These are phyloP conservation scores for Chrysanthemum lavandulifolium DNA, from an alignment of 129 eudicot genomes.

Conservation along the genomic window DNA sequence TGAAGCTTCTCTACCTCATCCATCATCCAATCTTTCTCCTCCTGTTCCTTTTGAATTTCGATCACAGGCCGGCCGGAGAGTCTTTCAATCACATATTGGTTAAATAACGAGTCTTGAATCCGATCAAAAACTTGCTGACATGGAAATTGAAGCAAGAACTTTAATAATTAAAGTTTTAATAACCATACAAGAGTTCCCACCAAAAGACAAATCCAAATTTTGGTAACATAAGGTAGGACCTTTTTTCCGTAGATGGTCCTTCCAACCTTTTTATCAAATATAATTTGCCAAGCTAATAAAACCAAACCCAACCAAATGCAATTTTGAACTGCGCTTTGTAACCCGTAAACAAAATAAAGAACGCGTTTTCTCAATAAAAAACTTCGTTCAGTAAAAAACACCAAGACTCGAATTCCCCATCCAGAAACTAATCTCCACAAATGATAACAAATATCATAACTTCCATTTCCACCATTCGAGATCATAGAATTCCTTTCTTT, in stretches of 20 bases:
- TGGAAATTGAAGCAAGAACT: slow-evolving; percentile 56
- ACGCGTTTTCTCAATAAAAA: slow-evolving; percentile 62
- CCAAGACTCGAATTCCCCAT: slow-evolving; percentile 52
- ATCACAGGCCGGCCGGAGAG: slow-evolving; percentile 40
- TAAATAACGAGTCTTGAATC: slow-evolving; percentile 54
- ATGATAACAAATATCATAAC: slow-evolving; percentile 60
- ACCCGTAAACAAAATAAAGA: slow-evolving; percentile 58
- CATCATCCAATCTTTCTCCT: slow-evolving; percentile 34
- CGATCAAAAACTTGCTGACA: slow-evolving; percentile 57
- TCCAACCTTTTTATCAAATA: background rate
- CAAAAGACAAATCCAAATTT: slow-evolving; percentile 47
- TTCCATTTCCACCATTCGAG: slow-evolving; percentile 68
- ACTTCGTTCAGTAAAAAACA: slow-evolving; percentile 60
- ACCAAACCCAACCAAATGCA: slow-evolving; percentile 45
- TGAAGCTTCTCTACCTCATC: slow-evolving; percentile 46
- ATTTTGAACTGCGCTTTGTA: slow-evolving; percentile 46
- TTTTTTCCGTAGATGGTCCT: slow-evolving; percentile 24
- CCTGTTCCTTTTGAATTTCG: slow-evolving; percentile 33
- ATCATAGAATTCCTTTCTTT: slow-evolving; percentile 23
- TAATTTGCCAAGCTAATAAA: slow-evolving; percentile 45
- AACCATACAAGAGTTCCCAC: slow-evolving; percentile 56
- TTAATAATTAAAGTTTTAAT: slow-evolving; percentile 42
- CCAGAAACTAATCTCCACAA: slow-evolving; percentile 68
- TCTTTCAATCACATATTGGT: slow-evolving; percentile 49
- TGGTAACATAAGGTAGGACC: slow-evolving; percentile 41